These are phyloP conservation scores for Salvia hispanica DNA, from an alignment of 257 asterid species.

Conservation along the genomic window DNA sequence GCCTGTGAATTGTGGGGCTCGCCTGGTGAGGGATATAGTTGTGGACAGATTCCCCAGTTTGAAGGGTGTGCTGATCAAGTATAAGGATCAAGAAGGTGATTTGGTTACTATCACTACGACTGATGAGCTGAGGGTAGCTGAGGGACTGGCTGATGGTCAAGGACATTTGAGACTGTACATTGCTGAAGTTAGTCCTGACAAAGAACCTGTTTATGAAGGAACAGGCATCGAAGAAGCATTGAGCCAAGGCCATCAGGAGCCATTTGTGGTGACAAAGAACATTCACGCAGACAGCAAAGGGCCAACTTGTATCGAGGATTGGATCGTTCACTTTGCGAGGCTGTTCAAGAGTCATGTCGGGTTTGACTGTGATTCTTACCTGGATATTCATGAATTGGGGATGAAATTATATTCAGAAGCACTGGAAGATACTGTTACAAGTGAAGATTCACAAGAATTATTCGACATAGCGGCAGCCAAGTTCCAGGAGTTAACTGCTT, in stretches of 20 bases:
- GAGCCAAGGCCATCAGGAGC: constrained; percentile 42
- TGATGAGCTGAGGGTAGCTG: constrained; percentile 88
- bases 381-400: constrained; percentile 87
- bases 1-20: constrained; percentile 65
- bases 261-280: constrained; percentile 37
- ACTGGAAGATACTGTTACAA: constrained; percentile 79
- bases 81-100: constrained; percentile 91
- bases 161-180: constrained; percentile 70
- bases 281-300: constrained; percentile 43
- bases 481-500: constrained; percentile 89
- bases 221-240: constrained; percentile 45
- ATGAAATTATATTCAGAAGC: constrained; percentile 88
- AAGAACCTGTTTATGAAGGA: constrained; percentile 78
- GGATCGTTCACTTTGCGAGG: constrained; percentile 85
- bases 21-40: constrained; percentile 70
- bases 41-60: constrained; percentile 69
- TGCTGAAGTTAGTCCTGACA: constrained; percentile 77
- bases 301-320: constrained; percentile 58
- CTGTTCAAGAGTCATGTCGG: constrained; percentile 87
- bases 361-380: constrained; percentile 75
- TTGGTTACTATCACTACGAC: constrained; percentile 82
- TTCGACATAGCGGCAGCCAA: constrained; percentile 76
- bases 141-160: constrained; percentile 68
- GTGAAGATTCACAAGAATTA: constrained; percentile 74
- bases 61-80: constrained; percentile 84